Base-by-base conservation (phyloP, 805 yeast genomes). In the Clavispora carvajalis region DNA sequence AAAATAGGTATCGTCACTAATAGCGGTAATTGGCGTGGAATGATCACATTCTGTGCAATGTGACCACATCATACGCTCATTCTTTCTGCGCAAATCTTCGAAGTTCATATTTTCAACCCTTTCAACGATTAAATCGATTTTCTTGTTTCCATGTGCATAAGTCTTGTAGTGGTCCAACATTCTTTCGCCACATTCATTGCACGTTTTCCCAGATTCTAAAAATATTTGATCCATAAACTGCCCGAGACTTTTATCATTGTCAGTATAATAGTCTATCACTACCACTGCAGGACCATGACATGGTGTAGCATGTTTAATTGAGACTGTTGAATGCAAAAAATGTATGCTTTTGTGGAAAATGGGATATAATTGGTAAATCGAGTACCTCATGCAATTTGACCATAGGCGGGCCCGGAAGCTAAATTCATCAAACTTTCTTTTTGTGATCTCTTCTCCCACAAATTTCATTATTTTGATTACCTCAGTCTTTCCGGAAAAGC, bases 251-350 rank as follows among this genome's bases (percentile, higher is more conserved):
- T 85, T 82, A 58, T 95, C 99, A 43, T 82, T 85, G 36, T 88
- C 96, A 68, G 95, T 80, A 57, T 91, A 93, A 55, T 74, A 95
- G 46, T 90, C 96, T 36, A 90, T 82, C 1, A 81, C 78, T 24
- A 86, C 79, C n/a, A 80, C 69, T 40, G 79, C 87, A 0, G 99
- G 99, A 0, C 98, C 98, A 30, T 80, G 69, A 54, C 99, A 93
- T 0, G 97, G 97, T 0, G 95, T 88, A 0, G 95, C 85, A 30
- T 87, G 84, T 52, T 82, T 83, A 7, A 81, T 77, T 3, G 91
- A 85, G 0, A 89, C 91, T 65, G 87, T 77, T 1, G 95, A 85
- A 53, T 84, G 87, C 18, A 91, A 65, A 11, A 88, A 77, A 5
- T 85, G 77, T 22, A 95, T 78, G 51, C 77, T 83, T 53, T 88